Evolutionary conservation across 148 eudicot species (phyloP).

Genomic region (Fagopyrum esculentum): DNA sequence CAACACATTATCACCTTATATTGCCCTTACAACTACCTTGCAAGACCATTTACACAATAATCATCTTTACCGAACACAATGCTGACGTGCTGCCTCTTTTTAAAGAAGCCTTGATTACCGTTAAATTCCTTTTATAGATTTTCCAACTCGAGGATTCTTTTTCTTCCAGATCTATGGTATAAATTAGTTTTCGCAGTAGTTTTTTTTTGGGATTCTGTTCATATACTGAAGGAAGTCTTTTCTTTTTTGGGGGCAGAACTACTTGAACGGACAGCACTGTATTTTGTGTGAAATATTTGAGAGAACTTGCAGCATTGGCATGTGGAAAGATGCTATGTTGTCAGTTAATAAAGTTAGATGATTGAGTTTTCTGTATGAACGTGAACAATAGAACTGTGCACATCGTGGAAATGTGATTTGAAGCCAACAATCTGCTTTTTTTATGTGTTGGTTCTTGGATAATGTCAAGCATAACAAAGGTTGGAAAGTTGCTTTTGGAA

Average conservation of each 20-base stretch:
- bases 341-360: not conserved
- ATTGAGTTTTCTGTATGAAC: not conserved
- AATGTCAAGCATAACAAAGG: not conserved
- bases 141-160: too few relatives aligned
- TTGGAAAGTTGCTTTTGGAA: not conserved
- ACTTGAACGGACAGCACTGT: not conserved
- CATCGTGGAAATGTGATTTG: not conserved
- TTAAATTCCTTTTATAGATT: too few relatives aligned
- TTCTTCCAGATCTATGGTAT: not conserved
- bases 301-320: not conserved
- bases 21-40: not conserved
- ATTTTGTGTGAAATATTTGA: too few relatives aligned
- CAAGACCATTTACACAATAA: not conserved
- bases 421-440: not conserved
- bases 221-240: not conserved
- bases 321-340: not conserved
- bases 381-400: too few relatives aligned
- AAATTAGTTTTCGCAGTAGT: not conserved
- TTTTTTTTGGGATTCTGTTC: not conserved
- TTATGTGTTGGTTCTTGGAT: not conserved
- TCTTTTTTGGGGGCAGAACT: not conserved
- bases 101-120: not conserved
- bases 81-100: not conserved
- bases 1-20: not conserved
- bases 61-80: not conserved